phyloP scores from a whole-genome alignment of 2,329 filamentous ascomycete genomes.

The Cladosporium phlei region DNA sequence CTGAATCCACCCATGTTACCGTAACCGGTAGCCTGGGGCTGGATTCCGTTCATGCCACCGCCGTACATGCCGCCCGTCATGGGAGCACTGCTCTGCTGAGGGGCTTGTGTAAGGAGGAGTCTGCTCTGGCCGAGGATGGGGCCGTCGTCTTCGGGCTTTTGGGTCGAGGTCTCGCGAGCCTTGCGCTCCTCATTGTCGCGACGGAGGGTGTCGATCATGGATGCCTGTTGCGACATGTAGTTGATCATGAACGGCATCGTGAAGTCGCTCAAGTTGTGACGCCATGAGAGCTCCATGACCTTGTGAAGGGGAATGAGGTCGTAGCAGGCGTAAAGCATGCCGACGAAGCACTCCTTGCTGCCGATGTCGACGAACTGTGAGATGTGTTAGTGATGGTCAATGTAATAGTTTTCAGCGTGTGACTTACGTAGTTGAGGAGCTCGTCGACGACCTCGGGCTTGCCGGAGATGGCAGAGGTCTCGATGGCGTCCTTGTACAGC shows the following conservation, averaged over 20 bases:
- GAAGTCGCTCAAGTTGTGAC: slow-evolving; percentile 88
- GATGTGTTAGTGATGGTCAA: slow-evolving; percentile 9
- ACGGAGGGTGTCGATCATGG: slow-evolving; percentile 77
- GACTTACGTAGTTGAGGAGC: slow-evolving; percentile 89
- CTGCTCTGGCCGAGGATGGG: slow-evolving; percentile 85
- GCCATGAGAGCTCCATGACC: slow-evolving; percentile 95
- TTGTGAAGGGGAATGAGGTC: slow-evolving; percentile 90
- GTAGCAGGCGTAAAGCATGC: slow-evolving; percentile 98
- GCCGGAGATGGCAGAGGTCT: slow-evolving; percentile 87
- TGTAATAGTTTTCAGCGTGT: too few species aligned
- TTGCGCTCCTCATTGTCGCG: slow-evolving; percentile 96
- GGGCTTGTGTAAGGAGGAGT: slow-evolving; percentile 93
- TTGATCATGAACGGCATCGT: slow-evolving; percentile 99
- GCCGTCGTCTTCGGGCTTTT: slow-evolving; percentile 88
- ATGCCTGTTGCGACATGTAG: slow-evolving; percentile 84
- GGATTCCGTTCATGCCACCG: slow-evolving; percentile 68
- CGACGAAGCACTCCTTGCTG: slow-evolving; percentile 98
- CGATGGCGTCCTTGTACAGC: slow-evolving; percentile 98
- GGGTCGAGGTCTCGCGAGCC: slow-evolving; percentile 61
- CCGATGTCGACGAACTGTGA: slow-evolving; percentile 94
- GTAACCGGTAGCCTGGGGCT: slow-evolving; percentile 68
- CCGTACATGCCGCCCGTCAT: slow-evolving; percentile 57
- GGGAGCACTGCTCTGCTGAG: slow-evolving; percentile 54
- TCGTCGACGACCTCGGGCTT: slow-evolving; percentile 94
- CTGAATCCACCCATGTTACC: slow-evolving; percentile 30